Evolutionary conservation across 2,329 filamentous ascomycete genomes (phyloP).

Genomic region (Lachnellula suecica): DNA sequence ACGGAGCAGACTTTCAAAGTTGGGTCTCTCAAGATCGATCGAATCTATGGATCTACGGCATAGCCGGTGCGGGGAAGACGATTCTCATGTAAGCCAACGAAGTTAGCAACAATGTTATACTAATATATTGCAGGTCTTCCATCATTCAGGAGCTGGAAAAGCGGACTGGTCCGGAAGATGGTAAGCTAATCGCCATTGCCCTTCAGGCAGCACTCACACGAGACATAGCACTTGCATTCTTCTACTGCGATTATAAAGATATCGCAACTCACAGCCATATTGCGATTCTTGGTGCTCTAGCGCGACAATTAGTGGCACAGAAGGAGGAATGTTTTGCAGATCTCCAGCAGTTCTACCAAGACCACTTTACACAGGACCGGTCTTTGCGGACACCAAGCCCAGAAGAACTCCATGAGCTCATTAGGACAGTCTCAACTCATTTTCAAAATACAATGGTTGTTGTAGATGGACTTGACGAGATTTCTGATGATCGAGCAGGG

Average conservation of each 20-base stretch:
- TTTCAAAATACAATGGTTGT: slow-evolving; percentile 23
- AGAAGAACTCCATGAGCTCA: slow-evolving; percentile 4
- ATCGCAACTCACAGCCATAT: slow-evolving; percentile 10
- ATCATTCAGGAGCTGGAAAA: slow-evolving; percentile 9
- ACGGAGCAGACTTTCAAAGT: slow-evolving; percentile 12
- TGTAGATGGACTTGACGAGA: slow-evolving; percentile 32
- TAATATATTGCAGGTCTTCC: background rate
- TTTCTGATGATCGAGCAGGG: slow-evolving; percentile 8
- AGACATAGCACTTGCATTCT: slow-evolving; percentile 21
- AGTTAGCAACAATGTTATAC: background rate
- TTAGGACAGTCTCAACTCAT: slow-evolving; percentile 2
- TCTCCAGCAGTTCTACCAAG: slow-evolving; percentile 10
- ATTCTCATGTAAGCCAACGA: slow-evolving; percentile 10
- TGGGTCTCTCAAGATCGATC: slow-evolving; percentile 9
- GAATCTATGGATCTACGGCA: slow-evolving; percentile 21
- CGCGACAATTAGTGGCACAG: slow-evolving; percentile 27
- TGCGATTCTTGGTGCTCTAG: slow-evolving; percentile 28
- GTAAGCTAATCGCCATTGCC: too few species aligned
- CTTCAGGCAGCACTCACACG: too few species aligned
- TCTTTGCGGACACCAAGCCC: background rate
- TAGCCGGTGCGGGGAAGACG: slow-evolving; percentile 24
- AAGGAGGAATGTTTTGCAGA: slow-evolving; percentile 20
- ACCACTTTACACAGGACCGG: background rate
- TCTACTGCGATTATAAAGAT: slow-evolving; percentile 34
- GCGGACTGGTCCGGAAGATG: background rate